phyloP scores from a whole-genome alignment of 441 rosid species.

The Gossypium davidsonii region DNA sequence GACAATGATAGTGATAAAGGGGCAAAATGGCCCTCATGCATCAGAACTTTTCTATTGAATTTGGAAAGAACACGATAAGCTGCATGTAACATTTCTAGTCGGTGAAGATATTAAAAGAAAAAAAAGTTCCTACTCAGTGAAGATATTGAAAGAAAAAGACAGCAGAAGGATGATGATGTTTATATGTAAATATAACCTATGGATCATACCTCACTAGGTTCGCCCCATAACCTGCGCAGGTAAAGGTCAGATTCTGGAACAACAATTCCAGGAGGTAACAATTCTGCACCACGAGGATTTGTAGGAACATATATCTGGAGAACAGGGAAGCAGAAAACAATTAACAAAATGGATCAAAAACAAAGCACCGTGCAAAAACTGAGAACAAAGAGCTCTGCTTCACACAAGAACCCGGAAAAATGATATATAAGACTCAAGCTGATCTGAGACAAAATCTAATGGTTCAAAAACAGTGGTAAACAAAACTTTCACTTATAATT shows the following conservation, averaged over 20 bases:
- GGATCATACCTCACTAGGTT: slow-evolving; percentile 72
- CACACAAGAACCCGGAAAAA: not conserved
- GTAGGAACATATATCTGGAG: slow-evolving; percentile 74
- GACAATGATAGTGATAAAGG: not conserved
- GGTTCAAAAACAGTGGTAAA: not conserved
- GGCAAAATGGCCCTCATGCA: not conserved
- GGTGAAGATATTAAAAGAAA: not conserved
- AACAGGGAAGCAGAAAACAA: slow-evolving; percentile 10
- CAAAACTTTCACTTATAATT: not conserved
- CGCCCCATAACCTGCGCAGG: slow-evolving; percentile 90
- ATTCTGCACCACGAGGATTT: slow-evolving; percentile 87
- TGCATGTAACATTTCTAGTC: not conserved
- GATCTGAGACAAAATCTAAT: not conserved
- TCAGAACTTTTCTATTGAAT: not conserved
- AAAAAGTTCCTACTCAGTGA: not conserved
- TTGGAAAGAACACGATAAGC: slow-evolving; percentile 1
- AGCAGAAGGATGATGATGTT: not conserved
- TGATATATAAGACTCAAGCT: slow-evolving; percentile 2
- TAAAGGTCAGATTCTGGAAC: slow-evolving; percentile 71
- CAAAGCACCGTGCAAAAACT: not conserved
- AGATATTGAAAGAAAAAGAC: too few relatives aligned
- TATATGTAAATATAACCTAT: not conserved
- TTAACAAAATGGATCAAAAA: slow-evolving; percentile 5
- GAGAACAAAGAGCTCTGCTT: not conserved
- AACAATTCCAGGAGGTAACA: slow-evolving; percentile 79